These are phyloP conservation scores for Mycena capillaripes DNA, from an alignment of 768 basidiomycete species.

Conservation along the genomic window DNA sequence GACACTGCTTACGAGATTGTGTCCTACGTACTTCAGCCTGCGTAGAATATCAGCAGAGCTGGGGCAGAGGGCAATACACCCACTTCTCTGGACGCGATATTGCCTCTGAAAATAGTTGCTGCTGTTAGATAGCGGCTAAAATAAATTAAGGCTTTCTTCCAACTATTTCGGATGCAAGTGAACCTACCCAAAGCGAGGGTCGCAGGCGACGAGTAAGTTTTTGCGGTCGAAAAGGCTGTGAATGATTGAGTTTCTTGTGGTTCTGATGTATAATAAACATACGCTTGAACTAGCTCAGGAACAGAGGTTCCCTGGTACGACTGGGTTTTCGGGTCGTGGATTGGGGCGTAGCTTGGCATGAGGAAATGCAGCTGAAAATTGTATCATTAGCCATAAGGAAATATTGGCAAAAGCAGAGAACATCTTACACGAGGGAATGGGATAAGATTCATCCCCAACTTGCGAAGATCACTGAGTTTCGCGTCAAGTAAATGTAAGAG, in stretches of 20 bases:
- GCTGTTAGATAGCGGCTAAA: constrained; percentile 87
- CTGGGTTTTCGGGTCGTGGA: constrained; percentile 76
- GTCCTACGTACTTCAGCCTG: constrained; percentile 66
- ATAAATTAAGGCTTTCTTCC: background rate
- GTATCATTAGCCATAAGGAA: background rate
- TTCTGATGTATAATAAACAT: constrained; percentile 41
- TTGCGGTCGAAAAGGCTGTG: constrained; percentile 84
- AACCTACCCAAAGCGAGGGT: constrained; percentile 81
- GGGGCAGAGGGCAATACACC: constrained; percentile 45
- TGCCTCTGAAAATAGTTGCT: constrained; percentile 89
- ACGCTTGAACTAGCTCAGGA: constrained; percentile 83
- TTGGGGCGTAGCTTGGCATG: constrained; percentile 94
- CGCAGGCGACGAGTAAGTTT: constrained; percentile 86
- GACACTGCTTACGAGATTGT: constrained; percentile 40
- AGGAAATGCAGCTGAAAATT: constrained; percentile 91
- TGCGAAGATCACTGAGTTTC: constrained; percentile 81
- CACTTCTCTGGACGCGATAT: constrained; percentile 86
- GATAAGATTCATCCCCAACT: constrained; percentile 93
- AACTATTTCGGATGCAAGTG: constrained; percentile 1
- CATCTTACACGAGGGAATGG: constrained; percentile 91
- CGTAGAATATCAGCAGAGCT: constrained; percentile 45
- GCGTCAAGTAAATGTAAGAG: constrained; percentile 10
- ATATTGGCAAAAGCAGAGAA: background rate
- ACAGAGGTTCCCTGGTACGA: constrained; percentile 74
- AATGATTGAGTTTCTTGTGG: background rate